These are phyloP conservation scores for Starmerella lactis-condensi DNA, from an alignment of 805 yeast species.

Conservation along the genomic window DNA sequence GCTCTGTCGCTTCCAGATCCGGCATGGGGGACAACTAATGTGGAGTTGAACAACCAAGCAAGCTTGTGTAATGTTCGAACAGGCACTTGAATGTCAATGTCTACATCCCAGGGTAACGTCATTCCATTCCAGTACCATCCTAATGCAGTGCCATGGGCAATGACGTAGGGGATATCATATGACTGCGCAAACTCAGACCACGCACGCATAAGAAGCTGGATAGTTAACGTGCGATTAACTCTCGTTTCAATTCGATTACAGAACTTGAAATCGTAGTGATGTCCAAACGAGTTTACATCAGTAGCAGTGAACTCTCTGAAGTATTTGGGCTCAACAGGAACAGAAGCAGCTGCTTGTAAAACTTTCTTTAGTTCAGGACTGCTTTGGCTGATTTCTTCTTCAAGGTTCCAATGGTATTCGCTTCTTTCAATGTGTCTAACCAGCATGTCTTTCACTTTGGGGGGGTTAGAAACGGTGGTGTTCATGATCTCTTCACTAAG, in stretches of 20 bases:
- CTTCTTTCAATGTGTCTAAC: conserved; percentile 2
- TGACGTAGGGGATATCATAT: conserved; percentile 30
- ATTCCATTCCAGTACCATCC: conserved; percentile 36
- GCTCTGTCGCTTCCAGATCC: conserved; percentile 30
- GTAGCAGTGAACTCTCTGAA: conserved; percentile 13
- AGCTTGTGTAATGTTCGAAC: conserved; percentile 30
- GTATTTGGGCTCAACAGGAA: conserved; percentile 2
- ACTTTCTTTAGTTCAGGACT: conserved; percentile 10
- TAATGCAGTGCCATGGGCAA: conserved; percentile 32
- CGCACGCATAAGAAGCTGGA: conserved; percentile 32
- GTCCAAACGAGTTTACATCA: conserved; percentile 15
- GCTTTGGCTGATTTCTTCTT: conserved; percentile 1
- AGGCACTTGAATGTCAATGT: conserved; percentile 35
- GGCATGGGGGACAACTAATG: conserved; percentile 30
- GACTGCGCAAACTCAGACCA: conserved; percentile 31
- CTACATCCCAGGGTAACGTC: conserved; percentile 36
- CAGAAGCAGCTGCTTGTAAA: conserved; percentile 4
- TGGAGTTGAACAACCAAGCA: conserved; percentile 32
- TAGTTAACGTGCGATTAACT: conserved; percentile 28
- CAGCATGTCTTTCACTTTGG: not conserved
- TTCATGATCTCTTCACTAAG: no score
- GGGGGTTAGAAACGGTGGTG: not conserved
- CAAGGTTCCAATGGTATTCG: conserved; percentile 1
- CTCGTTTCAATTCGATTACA: conserved; percentile 30
- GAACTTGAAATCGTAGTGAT: conserved; percentile 48